Conservation (phyloP, 306 rosid genomes). For the Vigna angularis region DNA sequence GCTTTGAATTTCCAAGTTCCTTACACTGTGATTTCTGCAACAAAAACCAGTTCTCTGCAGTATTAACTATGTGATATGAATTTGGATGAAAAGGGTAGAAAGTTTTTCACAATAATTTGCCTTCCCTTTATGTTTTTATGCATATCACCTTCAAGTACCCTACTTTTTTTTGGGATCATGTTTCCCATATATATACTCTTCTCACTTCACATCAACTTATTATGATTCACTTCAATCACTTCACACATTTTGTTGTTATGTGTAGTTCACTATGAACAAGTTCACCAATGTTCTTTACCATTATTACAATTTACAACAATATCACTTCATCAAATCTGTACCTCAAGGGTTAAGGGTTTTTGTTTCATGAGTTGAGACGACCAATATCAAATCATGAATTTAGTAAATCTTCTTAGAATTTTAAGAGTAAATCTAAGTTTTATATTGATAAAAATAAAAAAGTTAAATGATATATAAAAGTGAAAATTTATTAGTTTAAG, state of each 20-base stretch:
- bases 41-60: constrained; percentile 32
- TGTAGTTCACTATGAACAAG: too few species aligned
- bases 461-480: too few species aligned
- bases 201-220: constrained; percentile 8
- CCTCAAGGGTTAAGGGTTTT: neutral
- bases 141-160: neutral
- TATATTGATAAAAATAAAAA: too few species aligned
- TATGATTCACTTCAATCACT: too few species aligned
- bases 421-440: too few species aligned
- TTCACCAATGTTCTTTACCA: neutral
- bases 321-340: neutral
- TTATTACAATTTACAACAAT: constrained; percentile 2
- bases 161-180: constrained; percentile 39
- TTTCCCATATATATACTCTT: neutral
- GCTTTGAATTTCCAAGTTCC: constrained; percentile 21
- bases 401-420: neutral
- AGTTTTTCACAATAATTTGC: constrained; percentile 9
- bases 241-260: too few species aligned
- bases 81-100: neutral
- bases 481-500: too few species aligned
- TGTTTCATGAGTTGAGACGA: neutral
- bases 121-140: neutral
- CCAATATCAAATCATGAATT: neutral
- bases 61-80: neutral
- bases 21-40: constrained; percentile 28